Percentiles rank a stretch among this genome's conserved stretches.
Evolutionary conservation across 202 grass and related monocot species (phyloP).

Genomic region (Tripidium arundinaceum): DNA sequence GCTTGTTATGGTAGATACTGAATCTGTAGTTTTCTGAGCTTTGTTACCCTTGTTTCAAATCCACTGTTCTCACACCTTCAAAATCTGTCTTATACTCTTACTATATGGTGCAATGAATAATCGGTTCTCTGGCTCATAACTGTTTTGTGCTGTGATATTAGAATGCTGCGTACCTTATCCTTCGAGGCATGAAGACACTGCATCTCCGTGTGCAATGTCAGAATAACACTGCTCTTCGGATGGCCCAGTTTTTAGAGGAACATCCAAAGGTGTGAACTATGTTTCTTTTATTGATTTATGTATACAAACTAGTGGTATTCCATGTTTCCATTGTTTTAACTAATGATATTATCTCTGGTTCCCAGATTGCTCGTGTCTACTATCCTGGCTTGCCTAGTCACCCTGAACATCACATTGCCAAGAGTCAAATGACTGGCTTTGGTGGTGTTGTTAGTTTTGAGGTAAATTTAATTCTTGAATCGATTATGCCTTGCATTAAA

Average conservation of each 20-base stretch:
- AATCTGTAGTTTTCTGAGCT: neutral
- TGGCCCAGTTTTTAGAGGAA: too few relatives aligned
- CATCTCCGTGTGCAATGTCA: too few relatives aligned
- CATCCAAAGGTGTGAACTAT: neutral
- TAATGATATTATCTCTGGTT: constrained; percentile 6
- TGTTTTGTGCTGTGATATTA: too few relatives aligned
- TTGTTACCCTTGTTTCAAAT: neutral
- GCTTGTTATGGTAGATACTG: neutral
- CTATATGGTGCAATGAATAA: neutral
- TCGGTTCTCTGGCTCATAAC: neutral
- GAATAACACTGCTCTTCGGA: too few relatives aligned
- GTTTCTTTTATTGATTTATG: neutral
- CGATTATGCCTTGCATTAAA: neutral
- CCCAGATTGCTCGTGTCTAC: constrained; percentile 20
- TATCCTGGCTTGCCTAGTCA: constrained; percentile 85
- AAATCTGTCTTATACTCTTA: neutral
- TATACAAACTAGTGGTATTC: neutral
- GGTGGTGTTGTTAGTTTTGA: constrained; percentile 97
- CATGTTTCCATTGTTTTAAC: constrained; percentile 11
- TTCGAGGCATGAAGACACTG: too few relatives aligned
- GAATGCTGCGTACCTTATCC: too few relatives aligned
- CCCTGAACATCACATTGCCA: constrained; percentile 93
- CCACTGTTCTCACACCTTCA: neutral
- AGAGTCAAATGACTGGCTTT: constrained; percentile 91
- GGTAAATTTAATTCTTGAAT: constrained; percentile 40